A percentile compares a stretch with the other conserved stretches of the same genome.
Conservation (phyloP, 2,329 filamentous ascomycete species). For the Aspergillus awamori region DNA sequence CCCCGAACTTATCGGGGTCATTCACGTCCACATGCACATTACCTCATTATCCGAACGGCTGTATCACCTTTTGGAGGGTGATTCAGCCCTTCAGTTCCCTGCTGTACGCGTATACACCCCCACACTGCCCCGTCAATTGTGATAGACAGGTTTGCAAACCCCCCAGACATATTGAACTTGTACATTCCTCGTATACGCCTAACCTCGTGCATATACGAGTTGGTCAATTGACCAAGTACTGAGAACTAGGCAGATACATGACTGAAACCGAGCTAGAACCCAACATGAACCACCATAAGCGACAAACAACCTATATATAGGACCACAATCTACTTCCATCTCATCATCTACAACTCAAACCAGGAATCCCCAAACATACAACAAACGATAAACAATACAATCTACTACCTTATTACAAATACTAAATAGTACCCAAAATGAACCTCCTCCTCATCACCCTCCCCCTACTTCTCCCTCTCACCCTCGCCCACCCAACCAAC, state of each 20-base stretch:
- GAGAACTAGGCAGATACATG: background rate
- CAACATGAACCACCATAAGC: no score
- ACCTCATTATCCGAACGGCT: background rate
- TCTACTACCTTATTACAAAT: background rate
- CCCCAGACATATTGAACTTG: background rate
- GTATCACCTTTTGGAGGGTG: background rate
- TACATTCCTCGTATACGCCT: background rate
- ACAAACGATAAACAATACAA: rapidly evolving
- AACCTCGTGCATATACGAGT: background rate
- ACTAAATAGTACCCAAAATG: background rate
- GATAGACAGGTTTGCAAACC: background rate
- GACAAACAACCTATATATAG: no score
- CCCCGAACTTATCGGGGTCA: background rate
- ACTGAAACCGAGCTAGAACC: no score
- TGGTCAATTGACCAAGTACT: background rate
- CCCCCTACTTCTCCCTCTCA: background rate
- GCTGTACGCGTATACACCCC: background rate
- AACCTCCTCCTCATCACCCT: background rate
- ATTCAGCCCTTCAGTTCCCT: background rate
- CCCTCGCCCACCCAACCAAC: background rate
- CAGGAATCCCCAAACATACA: no score
- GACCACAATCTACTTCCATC: no score
- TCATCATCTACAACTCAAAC: no score
- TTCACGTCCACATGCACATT: background rate
- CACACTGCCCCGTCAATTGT: background rate